phyloP scores from a whole-genome alignment of 2,329 filamentous ascomycete genomes.

The Cladorrhinum sp. region DNA sequence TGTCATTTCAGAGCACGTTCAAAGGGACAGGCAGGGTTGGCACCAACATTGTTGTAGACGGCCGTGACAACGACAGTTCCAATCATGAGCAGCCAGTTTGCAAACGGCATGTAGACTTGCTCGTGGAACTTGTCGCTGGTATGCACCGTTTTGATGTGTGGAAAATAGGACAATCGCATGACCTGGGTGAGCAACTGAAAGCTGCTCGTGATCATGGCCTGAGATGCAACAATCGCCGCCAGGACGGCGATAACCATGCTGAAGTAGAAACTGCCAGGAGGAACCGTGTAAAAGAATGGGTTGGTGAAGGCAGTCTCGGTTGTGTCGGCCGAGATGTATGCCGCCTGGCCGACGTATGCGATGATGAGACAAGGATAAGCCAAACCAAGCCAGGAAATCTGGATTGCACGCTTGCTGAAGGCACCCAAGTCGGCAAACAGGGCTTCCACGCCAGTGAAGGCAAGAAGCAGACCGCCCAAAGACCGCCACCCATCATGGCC shows the following conservation, averaged over 20 bases:
- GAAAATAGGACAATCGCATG: slow-evolving; percentile 69
- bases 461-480: slow-evolving; percentile 67
- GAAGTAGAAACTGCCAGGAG: slow-evolving; percentile 65
- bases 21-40: background rate
- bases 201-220: slow-evolving; percentile 72
- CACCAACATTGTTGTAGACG: slow-evolving; percentile 64
- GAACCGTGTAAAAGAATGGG: slow-evolving; percentile 70
- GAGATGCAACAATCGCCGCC: slow-evolving; percentile 71
- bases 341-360: slow-evolving; percentile 70
- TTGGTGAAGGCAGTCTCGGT: slow-evolving; percentile 59
- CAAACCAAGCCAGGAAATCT: slow-evolving; percentile 67
- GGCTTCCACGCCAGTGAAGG: slow-evolving; percentile 76
- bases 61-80: slow-evolving; percentile 70
- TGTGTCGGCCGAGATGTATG: slow-evolving; percentile 59
- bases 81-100: slow-evolving; percentile 74
- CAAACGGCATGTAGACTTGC: slow-evolving; percentile 71
- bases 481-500: slow-evolving; percentile 59
- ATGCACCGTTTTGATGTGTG: slow-evolving; percentile 70
- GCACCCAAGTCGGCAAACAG: slow-evolving; percentile 76
- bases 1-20: no score
- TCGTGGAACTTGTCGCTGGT: slow-evolving; percentile 68
- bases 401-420: slow-evolving; percentile 66
- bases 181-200: slow-evolving; percentile 68
- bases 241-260: slow-evolving; percentile 63
- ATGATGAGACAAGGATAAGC: slow-evolving; percentile 64